Evolutionary conservation across 192 early-diverging fungal genomes (phyloP).

Genomic region (Backusella australiensis): DNA sequence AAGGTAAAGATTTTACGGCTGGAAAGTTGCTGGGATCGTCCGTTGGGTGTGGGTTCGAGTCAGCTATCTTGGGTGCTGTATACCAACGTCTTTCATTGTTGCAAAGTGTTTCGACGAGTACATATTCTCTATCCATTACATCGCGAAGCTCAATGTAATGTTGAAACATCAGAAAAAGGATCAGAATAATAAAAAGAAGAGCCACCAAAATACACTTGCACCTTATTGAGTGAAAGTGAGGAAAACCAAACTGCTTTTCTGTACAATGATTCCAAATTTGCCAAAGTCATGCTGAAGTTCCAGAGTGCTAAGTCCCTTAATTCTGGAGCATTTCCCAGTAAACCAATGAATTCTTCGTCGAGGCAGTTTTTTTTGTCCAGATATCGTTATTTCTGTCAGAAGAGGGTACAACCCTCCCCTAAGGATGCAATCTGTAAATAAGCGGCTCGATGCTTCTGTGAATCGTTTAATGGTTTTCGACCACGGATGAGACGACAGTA

Average conservation of each 20-base stretch:
- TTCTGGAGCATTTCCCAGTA: background rate
- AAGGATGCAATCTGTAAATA: background rate
- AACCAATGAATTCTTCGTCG: background rate
- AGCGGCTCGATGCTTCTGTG: background rate
- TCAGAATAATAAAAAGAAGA: background rate
- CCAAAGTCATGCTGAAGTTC: background rate
- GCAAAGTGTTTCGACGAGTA: background rate
- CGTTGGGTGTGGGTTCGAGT: background rate
- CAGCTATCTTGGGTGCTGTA: background rate
- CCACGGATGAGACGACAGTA: background rate
- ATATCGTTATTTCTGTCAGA: background rate
- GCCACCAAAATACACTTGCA: background rate
- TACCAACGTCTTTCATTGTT: background rate
- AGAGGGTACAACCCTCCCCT: background rate
- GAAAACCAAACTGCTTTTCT: background rate
- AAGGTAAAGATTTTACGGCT: background rate
- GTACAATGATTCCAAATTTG: background rate
- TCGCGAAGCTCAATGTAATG: background rate
- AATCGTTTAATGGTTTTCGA: background rate
- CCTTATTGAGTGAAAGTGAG: background rate
- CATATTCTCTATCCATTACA: background rate
- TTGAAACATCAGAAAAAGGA: background rate
- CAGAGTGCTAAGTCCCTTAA: background rate
- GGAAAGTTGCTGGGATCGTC: background rate
- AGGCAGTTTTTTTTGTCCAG: no score